phyloP scores from a whole-genome alignment of 352 stramenopile species.

The Poterioochromonas sp. region DNA sequence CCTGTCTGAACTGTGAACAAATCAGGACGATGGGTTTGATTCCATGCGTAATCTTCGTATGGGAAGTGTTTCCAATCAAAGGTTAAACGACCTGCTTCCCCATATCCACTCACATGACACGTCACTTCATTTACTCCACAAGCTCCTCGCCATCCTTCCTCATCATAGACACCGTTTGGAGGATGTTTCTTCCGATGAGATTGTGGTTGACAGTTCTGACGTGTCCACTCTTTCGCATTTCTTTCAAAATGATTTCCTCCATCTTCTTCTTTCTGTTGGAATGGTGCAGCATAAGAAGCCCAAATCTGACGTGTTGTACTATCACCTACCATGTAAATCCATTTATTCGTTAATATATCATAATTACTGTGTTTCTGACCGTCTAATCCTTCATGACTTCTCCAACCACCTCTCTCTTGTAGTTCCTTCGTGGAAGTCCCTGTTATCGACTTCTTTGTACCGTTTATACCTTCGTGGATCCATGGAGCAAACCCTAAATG shows the following conservation, averaged over 20 bases:
- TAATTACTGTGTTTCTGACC: constrained; percentile 36
- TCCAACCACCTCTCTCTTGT: constrained; percentile 1
- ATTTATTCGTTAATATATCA: constrained; percentile 13
- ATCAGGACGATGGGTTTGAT: background rate
- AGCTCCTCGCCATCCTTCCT: constrained; percentile 24
- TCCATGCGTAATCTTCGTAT: constrained; percentile 26
- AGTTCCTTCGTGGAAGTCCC: background rate
- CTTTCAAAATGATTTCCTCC: constrained; percentile 34
- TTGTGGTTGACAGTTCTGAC: constrained; percentile 5
- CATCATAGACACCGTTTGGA: background rate
- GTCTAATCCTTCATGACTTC: background rate
- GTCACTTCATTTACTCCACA: constrained; percentile 34
- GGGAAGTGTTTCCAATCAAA: constrained; percentile 35
- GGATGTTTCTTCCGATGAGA: background rate
- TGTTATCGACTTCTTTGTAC: background rate
- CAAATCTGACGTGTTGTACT: constrained; percentile 29
- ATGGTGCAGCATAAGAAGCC: constrained; percentile 28
- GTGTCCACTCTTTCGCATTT: constrained; percentile 31
- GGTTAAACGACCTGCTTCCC: background rate
- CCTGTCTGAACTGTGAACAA: constrained; percentile 19
- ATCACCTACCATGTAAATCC: constrained; percentile 29
- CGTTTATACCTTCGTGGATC: background rate
- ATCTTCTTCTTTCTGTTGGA: no score
- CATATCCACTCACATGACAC: constrained; percentile 24
- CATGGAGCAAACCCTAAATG: constrained; percentile 28